Evolutionary conservation across 495 filamentous ascomycete species (phyloP), one percentile per base, ranked within the genome.

Genomic region (Darksidea phi): DNA sequence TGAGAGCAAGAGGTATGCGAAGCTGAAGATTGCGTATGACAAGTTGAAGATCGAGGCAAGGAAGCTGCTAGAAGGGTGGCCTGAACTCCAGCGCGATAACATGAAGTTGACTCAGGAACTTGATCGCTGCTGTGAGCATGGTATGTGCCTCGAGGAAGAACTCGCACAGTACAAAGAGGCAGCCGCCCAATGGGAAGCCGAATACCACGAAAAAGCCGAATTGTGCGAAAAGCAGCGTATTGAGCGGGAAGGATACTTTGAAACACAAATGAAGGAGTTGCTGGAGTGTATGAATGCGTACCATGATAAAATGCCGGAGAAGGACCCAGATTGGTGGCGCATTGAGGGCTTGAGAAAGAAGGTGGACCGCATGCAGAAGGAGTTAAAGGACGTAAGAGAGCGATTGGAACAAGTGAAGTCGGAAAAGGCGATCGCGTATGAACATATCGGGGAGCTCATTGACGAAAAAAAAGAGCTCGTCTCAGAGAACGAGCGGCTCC

Each of bases 251-350:
- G 12, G 20, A 49, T 15, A 49, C 10, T 32, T 49, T 10, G 47
- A 49, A 6, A 26, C 15, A 8, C 47, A 25, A 6, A 49, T 17
- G 21, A 15, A 15, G 21, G 47, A 49, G 47, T 25, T 49, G 47
- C 25, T 28, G 12, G 47, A 13, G 1, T 24, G 6, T 13, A 28
- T 49, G 15, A 1, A 11, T 6, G 47, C 17, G 7, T 49, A 49
- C 23, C 25, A 28, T 24, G 23, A 49, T 6, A 1, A 13, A 11
- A 49, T 21, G 13, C 47, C 47, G 12, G 47, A 49, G 20, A 49
- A 28, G 8, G 32, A 49, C 23, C 47, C 47, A 17, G 21, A 49
- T 21, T 49, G 47, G 47, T 49, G 47, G 47, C 11, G 26, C 12
- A 23, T 49, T 7, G 32, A 49, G 32, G 32, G 13, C 7, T 23